These are phyloP conservation scores for Fraxinus excelsior DNA, from an alignment of 257 asterid species.

Conservation along the genomic window DNA sequence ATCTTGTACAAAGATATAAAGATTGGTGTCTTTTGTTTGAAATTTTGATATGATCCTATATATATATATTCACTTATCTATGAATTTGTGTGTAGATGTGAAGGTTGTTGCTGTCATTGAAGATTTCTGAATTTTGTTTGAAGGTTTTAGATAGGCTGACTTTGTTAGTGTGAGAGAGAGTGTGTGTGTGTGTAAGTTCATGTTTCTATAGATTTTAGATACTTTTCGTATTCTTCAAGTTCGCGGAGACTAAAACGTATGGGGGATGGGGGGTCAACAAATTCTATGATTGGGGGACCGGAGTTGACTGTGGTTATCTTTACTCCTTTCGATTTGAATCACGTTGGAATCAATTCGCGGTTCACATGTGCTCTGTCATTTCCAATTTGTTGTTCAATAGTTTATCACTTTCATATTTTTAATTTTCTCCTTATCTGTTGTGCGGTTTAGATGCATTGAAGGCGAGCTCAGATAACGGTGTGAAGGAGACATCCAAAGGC, in stretches of 20 bases:
- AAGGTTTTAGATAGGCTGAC: constrained; percentile 1
- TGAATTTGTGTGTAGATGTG: not conserved
- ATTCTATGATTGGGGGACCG: not conserved
- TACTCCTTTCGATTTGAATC: constrained; percentile 9
- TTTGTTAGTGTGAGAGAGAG: not conserved
- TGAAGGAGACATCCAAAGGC: constrained; percentile 38
- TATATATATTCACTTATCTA: not conserved
- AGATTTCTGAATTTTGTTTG: constrained; percentile 16
- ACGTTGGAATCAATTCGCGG: constrained; percentile 4
- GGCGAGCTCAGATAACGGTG: constrained; percentile 32
- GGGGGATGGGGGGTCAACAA: not conserved
- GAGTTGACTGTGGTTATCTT: constrained; percentile 15
- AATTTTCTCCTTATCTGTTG: constrained; percentile 22
- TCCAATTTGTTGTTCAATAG: constrained; percentile 14
- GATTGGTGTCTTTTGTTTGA: not conserved
- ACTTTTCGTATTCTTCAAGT: not conserved
- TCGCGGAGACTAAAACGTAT: not conserved
- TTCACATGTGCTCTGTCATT: not conserved
- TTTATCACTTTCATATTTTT: not conserved
- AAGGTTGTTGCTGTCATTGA: not conserved
- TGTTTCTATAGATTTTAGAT: not conserved
- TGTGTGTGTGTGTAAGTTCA: not conserved
- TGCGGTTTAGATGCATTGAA: constrained; percentile 36
- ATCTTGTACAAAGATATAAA: not conserved
- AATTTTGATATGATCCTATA: not conserved